These are phyloP conservation scores for Aureobasidium sp. DNA, from an alignment of 2,329 filamentous ascomycete species.

Conservation along the genomic window DNA sequence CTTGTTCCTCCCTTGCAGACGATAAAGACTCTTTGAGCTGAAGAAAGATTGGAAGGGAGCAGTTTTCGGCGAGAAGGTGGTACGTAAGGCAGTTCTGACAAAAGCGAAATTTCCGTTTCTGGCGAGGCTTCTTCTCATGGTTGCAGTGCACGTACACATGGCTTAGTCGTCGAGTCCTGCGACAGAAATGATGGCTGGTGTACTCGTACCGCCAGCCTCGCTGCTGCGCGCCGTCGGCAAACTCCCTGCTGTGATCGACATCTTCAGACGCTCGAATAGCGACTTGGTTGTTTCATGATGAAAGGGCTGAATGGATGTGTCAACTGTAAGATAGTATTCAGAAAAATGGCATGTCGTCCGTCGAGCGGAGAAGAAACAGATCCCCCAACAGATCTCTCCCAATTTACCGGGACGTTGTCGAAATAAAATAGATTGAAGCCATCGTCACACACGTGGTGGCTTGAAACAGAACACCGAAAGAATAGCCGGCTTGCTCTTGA, in stretches of 20 bases:
- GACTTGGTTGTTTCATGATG: slow-evolving; percentile 1
- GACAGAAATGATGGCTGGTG: slow-evolving; percentile 11
- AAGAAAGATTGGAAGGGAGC: background rate
- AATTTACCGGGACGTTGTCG: slow-evolving; percentile 2
- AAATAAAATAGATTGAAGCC: slow-evolving; percentile 13
- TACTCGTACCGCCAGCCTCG: slow-evolving; percentile 7
- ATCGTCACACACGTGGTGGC: slow-evolving; percentile 8
- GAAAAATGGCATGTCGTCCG: background rate
- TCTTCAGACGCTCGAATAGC: background rate
- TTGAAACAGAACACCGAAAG: background rate
- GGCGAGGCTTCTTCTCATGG: background rate
- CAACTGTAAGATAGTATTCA: background rate
- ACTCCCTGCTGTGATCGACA: slow-evolving; percentile 5
- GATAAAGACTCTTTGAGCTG: background rate
- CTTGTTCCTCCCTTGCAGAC: background rate
- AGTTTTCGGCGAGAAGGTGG: slow-evolving; percentile 1
- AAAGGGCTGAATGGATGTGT: background rate
- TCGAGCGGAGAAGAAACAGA: background rate
- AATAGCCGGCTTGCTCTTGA: background rate
- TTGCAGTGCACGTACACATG: background rate
- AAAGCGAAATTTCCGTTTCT: background rate
- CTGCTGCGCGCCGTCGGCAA: background rate
- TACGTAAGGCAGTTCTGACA: background rate
- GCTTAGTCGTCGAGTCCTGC: background rate
- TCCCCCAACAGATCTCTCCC: slow-evolving; percentile 7